Conservation (phyloP, 1,139 yeast genomes). For the Scheffersomyces illinoinensis region DNA sequence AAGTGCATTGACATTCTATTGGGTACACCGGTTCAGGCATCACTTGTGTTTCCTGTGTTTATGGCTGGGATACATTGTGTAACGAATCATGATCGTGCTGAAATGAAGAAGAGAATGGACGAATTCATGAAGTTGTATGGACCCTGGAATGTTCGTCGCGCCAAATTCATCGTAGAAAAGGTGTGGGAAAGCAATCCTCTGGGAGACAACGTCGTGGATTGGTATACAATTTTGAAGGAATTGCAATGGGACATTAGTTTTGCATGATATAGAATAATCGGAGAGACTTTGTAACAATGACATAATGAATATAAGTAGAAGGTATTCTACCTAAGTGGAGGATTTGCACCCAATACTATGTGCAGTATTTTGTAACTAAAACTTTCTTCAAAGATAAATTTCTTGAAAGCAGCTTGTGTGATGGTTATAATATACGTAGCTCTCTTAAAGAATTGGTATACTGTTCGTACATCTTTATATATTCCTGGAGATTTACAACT, state of each 20-base stretch:
- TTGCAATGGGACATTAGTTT: slow-evolving; percentile 80
- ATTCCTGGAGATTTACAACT: background rate
- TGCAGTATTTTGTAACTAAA: background rate
- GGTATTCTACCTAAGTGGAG: background rate
- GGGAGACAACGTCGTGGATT: slow-evolving; percentile 50
- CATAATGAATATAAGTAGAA: background rate
- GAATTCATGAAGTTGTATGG: slow-evolving; percentile 60
- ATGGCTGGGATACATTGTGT: slow-evolving; percentile 74
- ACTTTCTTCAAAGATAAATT: background rate
- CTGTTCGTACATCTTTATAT: no score
- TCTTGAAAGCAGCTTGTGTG: background rate
- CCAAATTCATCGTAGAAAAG: slow-evolving; percentile 58
- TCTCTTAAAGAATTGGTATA: background rate
- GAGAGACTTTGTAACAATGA: background rate
- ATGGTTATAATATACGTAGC: no score
- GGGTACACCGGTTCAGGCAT: slow-evolving; percentile 69
- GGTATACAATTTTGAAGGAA: slow-evolving; percentile 66
- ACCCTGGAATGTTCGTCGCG: slow-evolving; percentile 66
- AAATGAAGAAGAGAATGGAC: slow-evolving; percentile 55
- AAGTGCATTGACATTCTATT: slow-evolving; percentile 62
- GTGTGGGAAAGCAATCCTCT: slow-evolving; percentile 42
- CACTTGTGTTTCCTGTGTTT: slow-evolving; percentile 73
- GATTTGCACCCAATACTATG: background rate
- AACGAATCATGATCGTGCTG: slow-evolving; percentile 45
- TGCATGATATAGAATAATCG: slow-evolving; percentile 34